A percentile compares a stretch with the other conserved stretches of the same genome.
Conservation (phyloP, 371 early-diverging fungal species). For the Mortierella sp. region DNA sequence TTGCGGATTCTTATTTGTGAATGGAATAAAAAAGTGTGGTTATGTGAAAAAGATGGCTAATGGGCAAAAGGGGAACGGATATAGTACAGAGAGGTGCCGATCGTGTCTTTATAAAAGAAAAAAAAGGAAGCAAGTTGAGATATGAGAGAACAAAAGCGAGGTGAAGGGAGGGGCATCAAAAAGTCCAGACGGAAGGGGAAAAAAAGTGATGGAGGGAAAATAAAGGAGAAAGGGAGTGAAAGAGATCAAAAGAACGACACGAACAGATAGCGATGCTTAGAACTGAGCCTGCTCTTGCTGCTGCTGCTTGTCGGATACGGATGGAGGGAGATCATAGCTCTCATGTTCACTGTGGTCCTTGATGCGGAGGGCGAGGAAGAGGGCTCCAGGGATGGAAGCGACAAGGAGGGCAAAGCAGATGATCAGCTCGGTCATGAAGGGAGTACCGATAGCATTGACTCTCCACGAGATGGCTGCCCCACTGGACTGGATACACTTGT, state of each 20-base stretch:
- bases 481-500: slow-evolving; percentile 83
- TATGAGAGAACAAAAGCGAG: not conserved
- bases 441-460: not conserved
- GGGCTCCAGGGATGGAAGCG: slow-evolving; percentile 8
- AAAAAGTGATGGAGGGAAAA: not conserved
- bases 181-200: not conserved
- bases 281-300: not conserved
- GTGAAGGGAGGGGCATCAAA: not conserved
- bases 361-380: slow-evolving; percentile 32
- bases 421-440: slow-evolving; percentile 43
- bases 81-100: not conserved
- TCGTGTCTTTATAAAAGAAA: not conserved
- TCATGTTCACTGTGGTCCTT: slow-evolving; percentile 31
- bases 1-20: not conserved
- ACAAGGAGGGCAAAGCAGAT: slow-evolving; percentile 32
- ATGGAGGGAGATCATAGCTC: not conserved
- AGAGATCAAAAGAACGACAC: not conserved
- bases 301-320: not conserved
- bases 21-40: not conserved
- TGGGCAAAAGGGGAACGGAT: not conserved
- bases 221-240: not conserved
- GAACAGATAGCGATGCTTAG: not conserved
- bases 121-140: not conserved
- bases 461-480: slow-evolving; percentile 62
- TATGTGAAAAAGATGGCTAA: not conserved